phyloP scores from a whole-genome alignment of 495 filamentous ascomycete genomes.

The Clavariopsis aquatica region DNA sequence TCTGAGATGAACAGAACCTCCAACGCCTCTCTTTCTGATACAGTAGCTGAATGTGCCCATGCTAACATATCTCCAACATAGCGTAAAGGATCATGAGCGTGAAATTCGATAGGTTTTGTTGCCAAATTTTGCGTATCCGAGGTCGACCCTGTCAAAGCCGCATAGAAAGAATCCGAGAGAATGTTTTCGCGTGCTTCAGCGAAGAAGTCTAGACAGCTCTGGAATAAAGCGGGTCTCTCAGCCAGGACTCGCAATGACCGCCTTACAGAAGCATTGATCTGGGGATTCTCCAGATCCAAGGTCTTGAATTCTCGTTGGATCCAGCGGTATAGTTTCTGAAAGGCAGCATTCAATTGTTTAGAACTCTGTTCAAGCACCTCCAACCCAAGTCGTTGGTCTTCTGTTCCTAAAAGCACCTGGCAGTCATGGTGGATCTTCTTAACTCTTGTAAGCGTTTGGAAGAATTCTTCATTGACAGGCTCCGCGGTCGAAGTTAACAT shows the following conservation, averaged over 20 bases:
- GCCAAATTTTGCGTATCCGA: slow-evolving; percentile 44
- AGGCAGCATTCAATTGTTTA: slow-evolving; percentile 81
- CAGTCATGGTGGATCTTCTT: slow-evolving; percentile 89
- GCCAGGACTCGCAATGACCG: slow-evolving; percentile 84
- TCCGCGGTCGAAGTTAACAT: slow-evolving; percentile 72
- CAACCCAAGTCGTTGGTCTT: slow-evolving; percentile 80
- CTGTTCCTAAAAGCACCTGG: slow-evolving; percentile 82
- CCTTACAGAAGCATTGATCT: slow-evolving; percentile 83
- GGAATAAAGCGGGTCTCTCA: slow-evolving; percentile 85
- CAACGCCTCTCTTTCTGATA: slow-evolving; percentile 89
- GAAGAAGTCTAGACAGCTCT: slow-evolving; percentile 91
- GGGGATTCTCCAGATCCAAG: slow-evolving; percentile 90
- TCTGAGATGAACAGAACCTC: slow-evolving; percentile 89
- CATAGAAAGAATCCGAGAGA: slow-evolving; percentile 86
- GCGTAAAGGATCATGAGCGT: slow-evolving; percentile 85
- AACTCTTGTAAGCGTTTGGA: slow-evolving; percentile 72
- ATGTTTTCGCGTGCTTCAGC: slow-evolving; percentile 86
- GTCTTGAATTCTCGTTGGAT: slow-evolving; percentile 90
- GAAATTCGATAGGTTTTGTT: slow-evolving; percentile 91
- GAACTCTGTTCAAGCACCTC: slow-evolving; percentile 91
- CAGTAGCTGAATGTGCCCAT: slow-evolving; percentile 91
- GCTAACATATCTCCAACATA: slow-evolving; percentile 98
- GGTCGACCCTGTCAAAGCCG: slow-evolving; percentile 75
- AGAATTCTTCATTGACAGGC: slow-evolving; percentile 84
- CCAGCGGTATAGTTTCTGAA: slow-evolving; percentile 95